Evolutionary conservation across 2,329 filamentous ascomycete species (phyloP).

Genomic region (Pestalotiopsis sp.): DNA sequence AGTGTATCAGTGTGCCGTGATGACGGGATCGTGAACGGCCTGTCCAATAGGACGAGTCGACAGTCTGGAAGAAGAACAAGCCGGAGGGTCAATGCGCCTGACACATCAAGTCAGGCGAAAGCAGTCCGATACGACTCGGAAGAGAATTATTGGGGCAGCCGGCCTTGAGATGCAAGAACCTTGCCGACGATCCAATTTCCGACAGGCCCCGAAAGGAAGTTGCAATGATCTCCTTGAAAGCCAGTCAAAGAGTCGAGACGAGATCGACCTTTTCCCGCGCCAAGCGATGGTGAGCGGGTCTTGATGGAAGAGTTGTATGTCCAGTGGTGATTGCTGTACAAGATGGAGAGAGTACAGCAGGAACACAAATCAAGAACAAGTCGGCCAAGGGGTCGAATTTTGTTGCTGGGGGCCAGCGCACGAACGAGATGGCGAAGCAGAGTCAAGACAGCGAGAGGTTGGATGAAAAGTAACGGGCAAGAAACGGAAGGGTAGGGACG

Average conservation of each 20-base stretch:
- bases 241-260: not conserved
- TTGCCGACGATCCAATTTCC: not conserved
- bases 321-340: not conserved
- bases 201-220: not conserved
- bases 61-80: constrained; percentile 9
- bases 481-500: not conserved
- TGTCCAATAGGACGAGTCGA: not conserved
- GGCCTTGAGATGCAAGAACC: not conserved
- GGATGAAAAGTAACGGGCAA: not conserved
- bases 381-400: not conserved
- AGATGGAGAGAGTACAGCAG: not conserved
- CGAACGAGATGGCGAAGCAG: not conserved
- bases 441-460: not conserved
- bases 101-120: not conserved
- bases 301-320: not conserved
- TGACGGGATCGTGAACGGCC: constrained; percentile 4
- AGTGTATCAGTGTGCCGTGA: constrained; percentile 9
- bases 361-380: not conserved
- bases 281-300: not conserved
- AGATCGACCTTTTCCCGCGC: not conserved
- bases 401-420: not conserved
- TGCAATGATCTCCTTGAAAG: not conserved
- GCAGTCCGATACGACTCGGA: constrained; percentile 1
- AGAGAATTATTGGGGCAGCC: not conserved
- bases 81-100: constrained; percentile 12